Evolutionary conservation across 345 rosid species (phyloP).

Genomic region (Nephelium lappaceum): DNA sequence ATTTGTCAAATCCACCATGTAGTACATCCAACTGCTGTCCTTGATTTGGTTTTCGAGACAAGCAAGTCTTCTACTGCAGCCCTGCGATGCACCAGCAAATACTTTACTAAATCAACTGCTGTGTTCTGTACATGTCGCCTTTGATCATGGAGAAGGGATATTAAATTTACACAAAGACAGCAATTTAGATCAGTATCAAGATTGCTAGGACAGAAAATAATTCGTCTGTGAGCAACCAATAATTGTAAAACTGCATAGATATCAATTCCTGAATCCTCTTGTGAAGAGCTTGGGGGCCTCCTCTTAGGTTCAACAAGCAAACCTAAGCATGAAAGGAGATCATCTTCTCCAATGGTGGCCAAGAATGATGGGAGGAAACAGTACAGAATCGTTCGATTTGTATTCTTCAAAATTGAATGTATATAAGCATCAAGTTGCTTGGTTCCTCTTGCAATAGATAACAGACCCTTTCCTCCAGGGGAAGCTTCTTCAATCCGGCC

Average conservation of each 20-base stretch:
- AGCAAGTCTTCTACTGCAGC: slow-evolving; percentile 90
- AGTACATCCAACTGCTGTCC: slow-evolving; percentile 80
- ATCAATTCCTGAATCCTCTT: slow-evolving; percentile 76
- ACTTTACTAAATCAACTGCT: slow-evolving; percentile 86
- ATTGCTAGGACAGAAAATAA: slow-evolving; percentile 95
- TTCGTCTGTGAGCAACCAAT: slow-evolving; percentile 85
- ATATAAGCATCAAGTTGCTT: slow-evolving; percentile 89
- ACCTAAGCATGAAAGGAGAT: slow-evolving; percentile 77
- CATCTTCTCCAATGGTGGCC: slow-evolving; percentile 82
- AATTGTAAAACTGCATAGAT: slow-evolving; percentile 83
- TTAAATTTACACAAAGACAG: slow-evolving; percentile 86
- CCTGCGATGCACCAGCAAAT: slow-evolving; percentile 87
- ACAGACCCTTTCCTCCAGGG: slow-evolving; percentile 87
- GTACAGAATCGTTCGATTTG: slow-evolving; percentile 84
- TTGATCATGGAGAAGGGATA: slow-evolving; percentile 79
- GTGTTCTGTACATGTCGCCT: slow-evolving; percentile 78
- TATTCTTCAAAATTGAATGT: slow-evolving; percentile 87
- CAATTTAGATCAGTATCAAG: slow-evolving; percentile 91
- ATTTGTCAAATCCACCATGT: slow-evolving; percentile 94
- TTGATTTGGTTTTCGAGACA: slow-evolving; percentile 82
- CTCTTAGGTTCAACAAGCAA: slow-evolving; percentile 71
- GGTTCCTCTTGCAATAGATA: slow-evolving; percentile 82
- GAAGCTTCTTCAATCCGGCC: slow-evolving; percentile 91
- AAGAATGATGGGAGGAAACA: slow-evolving; percentile 95
- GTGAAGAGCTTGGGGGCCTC: slow-evolving; percentile 50